Conservation (phyloP, 352 stramenopile genomes). For the Pythium dissotocum region DNA sequence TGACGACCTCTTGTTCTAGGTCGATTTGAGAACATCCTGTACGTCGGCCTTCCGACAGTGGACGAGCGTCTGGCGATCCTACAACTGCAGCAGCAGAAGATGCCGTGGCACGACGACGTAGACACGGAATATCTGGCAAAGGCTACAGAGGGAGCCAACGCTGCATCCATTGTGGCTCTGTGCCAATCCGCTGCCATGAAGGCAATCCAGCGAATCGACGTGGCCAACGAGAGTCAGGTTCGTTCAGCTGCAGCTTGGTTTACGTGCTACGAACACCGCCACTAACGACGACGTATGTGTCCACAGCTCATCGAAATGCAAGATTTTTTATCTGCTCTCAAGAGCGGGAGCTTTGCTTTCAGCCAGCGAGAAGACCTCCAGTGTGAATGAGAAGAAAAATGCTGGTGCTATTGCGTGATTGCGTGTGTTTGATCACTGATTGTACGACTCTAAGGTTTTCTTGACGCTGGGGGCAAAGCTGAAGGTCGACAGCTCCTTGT, state of each 20-base stretch:
- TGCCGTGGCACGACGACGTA: constrained; percentile 68
- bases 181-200: constrained; percentile 73
- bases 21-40: constrained; percentile 84
- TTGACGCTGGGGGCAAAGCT: constrained; percentile 51
- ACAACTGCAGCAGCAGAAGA: constrained; percentile 58
- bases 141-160: constrained; percentile 63
- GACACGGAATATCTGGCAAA: constrained; percentile 49
- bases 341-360: constrained; percentile 23
- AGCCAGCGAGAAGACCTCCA: not conserved
- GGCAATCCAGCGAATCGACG: constrained; percentile 58
- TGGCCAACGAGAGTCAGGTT: constrained; percentile 12
- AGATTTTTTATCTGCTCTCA: constrained; percentile 26
- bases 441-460: constrained; percentile 48
- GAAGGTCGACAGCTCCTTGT: constrained; percentile 58
- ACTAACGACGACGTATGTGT: constrained; percentile 27
- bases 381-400: not conserved
- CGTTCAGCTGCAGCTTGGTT: constrained; percentile 13
- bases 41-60: constrained; percentile 59
- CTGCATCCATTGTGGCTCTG: constrained; percentile 70
- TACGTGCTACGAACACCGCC: not conserved
- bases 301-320: constrained; percentile 28
- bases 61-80: constrained; percentile 67
- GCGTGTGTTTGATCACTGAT: not conserved
- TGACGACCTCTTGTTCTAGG: constrained; percentile 30
- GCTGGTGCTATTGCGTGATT: not conserved